A percentile compares a stretch with the other conserved stretches of the same genome.
Conservation (phyloP, 2,329 filamentous ascomycete genomes). For the Fonsecaea multimorphosa region DNA sequence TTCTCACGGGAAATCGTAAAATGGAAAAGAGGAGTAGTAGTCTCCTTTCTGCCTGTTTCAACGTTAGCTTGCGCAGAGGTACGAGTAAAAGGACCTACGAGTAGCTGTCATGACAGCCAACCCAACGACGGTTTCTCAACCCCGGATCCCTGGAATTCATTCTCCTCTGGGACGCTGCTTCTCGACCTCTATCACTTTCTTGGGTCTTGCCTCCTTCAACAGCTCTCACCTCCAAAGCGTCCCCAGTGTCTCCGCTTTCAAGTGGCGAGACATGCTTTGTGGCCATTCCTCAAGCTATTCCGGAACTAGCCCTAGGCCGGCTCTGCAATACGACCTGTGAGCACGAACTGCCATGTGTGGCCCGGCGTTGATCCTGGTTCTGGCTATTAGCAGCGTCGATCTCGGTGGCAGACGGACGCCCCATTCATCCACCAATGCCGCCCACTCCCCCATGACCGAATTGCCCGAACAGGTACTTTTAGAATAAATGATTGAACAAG, state of each 20-base stretch:
- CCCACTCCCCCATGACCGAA: background rate
- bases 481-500: slow-evolving; percentile 5
- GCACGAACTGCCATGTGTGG: slow-evolving; percentile 33
- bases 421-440: slow-evolving; percentile 8
- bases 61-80: background rate
- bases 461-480: slow-evolving; percentile 4
- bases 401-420: slow-evolving; percentile 4
- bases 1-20: background rate
- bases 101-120: slow-evolving; percentile 6
- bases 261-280: slow-evolving; percentile 22
- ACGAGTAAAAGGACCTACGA: too few species aligned
- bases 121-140: slow-evolving; percentile 9
- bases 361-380: slow-evolving; percentile 32
- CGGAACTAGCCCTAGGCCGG: slow-evolving; percentile 27
- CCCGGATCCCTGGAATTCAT: slow-evolving; percentile 18
- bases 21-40: background rate
- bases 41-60: slow-evolving; percentile 9
- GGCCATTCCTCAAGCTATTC: slow-evolving; percentile 17
- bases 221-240: slow-evolving; percentile 4
- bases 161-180: background rate
- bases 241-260: slow-evolving; percentile 20
- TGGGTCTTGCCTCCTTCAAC: background rate
- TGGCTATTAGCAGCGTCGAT: slow-evolving; percentile 30
- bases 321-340: slow-evolving; percentile 27
- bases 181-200: background rate